Evolutionary conservation across 805 yeast genomes (phyloP).

Genomic region (Candida verbasci): DNA sequence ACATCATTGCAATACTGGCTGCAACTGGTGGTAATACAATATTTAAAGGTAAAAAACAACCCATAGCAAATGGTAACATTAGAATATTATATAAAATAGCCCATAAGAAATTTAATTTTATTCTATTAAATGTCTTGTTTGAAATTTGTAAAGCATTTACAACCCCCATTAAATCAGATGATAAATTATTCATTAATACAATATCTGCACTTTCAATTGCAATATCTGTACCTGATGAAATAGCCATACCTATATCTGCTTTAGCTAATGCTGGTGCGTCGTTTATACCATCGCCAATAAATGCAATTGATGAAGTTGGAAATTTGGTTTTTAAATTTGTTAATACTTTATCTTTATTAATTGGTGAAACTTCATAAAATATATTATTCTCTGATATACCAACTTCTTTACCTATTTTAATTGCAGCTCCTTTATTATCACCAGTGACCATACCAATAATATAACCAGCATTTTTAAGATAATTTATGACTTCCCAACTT

Average conservation of each 20-base stretch:
- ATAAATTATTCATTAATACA: constrained; percentile 48
- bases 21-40: constrained; percentile 78
- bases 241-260: constrained; percentile 86
- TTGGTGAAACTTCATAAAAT: constrained; percentile 73
- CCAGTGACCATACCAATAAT: constrained; percentile 88
- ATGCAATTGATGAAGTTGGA: constrained; percentile 52
- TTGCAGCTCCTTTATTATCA: constrained; percentile 64
- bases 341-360: constrained; percentile 68
- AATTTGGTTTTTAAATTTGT: constrained; percentile 46
- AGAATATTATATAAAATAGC: constrained; percentile 78
- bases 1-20: constrained; percentile 91
- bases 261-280: constrained; percentile 95
- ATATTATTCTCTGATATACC: constrained; percentile 64
- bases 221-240: constrained; percentile 90
- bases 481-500: constrained; percentile 55
- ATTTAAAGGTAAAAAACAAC: constrained; percentile 74
- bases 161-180: constrained; percentile 43
- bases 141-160: constrained; percentile 66
- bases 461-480: constrained; percentile 49
- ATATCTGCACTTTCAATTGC: constrained; percentile 97
- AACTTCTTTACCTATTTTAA: constrained; percentile 56
- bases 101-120: constrained; percentile 80
- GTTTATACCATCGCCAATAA: constrained; percentile 97
- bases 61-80: constrained; percentile 94
- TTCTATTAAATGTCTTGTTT: constrained; percentile 61